Evolutionary conservation across 495 filamentous ascomycete species (phyloP), one percentile per base, ranked within the genome.

Genomic region (Haplographium delicatum): DNA sequence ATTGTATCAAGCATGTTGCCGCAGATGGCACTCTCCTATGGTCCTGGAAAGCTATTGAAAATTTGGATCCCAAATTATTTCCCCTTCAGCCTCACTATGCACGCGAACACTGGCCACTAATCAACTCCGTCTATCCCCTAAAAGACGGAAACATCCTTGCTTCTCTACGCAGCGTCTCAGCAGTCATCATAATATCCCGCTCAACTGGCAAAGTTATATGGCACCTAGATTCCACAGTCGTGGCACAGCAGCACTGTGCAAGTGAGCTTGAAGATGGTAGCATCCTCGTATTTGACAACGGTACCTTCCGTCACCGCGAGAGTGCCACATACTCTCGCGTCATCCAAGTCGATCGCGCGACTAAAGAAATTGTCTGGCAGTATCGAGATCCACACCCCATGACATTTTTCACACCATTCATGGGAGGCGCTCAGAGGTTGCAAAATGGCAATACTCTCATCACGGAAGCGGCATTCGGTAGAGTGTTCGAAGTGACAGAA

Each of bases 221-320:
- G 71, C 63, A 67, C 26, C 55, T 75, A 16, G 57, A 64, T n/a
- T 60, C 65, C 2, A 66, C 66, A 15, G 57, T 63, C 7, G 61
- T 75, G 2, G 61, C 59, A 6, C 72, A 75, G 55, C 72, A 75
- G 48, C 71, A 74, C 48, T 69, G 65, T 42, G 69, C 72, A 1
- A 60, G 59, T 34, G 63, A 72, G 50, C 60, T 75, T 5, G 54
- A 58, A 0, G 47, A 62, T 10, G 72, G 71, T 0, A 63, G 66
- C 38, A 69, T 74, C 15, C 59, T 74, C n/a, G 66, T 74, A 35
- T 67, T 73, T 31, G 72, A 75, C 50, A 75, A 75, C 38, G 72
- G 72, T 0, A 69, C 66, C 0, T 75, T 70, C 39, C 61, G 72
- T 4, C 59, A 62, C 2, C 63, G 59, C 10, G 52, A 68, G 10